These are phyloP conservation scores for Globisporangium orthogonon DNA, from an alignment of 352 stramenopile species.

Conservation along the genomic window DNA sequence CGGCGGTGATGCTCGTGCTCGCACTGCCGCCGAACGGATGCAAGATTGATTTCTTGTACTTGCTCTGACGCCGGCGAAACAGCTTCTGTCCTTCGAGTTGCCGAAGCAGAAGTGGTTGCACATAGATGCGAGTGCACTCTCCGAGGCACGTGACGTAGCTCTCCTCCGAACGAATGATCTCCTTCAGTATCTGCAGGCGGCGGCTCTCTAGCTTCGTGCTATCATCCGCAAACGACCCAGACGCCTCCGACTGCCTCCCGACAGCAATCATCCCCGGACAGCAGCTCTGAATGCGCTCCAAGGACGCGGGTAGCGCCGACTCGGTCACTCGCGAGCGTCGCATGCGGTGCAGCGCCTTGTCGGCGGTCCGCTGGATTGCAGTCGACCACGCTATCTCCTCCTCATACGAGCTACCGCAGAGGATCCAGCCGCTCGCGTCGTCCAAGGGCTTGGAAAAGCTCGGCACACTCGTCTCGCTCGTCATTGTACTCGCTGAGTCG, in stretches of 20 bases:
- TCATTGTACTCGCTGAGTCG: constrained; percentile 20
- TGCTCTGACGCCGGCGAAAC: constrained; percentile 50
- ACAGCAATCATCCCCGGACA: constrained; percentile 13
- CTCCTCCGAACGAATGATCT: constrained; percentile 79
- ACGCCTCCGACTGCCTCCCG: constrained; percentile 16
- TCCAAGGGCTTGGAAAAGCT: constrained; percentile 10
- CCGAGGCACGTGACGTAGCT: constrained; percentile 77
- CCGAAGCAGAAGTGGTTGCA: constrained; percentile 70
- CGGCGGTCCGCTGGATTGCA: constrained; percentile 61
- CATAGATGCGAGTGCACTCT: constrained; percentile 81
- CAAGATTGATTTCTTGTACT: constrained; percentile 53
- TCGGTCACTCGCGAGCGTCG: constrained; percentile 56
- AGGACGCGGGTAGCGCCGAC: constrained; percentile 28
- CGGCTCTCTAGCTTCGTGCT: constrained; percentile 50
- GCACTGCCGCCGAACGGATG: constrained; percentile 39
- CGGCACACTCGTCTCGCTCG: constrained; percentile 19
- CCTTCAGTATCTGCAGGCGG: constrained; percentile 71
- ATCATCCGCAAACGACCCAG: constrained; percentile 35
- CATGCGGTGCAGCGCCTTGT: constrained; percentile 55
- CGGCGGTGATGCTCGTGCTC: constrained; percentile 26
- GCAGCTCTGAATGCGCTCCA: constrained; percentile 37
- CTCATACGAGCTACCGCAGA: constrained; percentile 53
- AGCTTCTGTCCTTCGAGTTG: constrained; percentile 78
- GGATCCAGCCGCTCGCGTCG: constrained; percentile 56
- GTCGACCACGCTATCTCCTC: constrained; percentile 61